phyloP scores from a whole-genome alignment of 2,329 filamentous ascomycete genomes.

The Sphaerulina vaccinii region DNA sequence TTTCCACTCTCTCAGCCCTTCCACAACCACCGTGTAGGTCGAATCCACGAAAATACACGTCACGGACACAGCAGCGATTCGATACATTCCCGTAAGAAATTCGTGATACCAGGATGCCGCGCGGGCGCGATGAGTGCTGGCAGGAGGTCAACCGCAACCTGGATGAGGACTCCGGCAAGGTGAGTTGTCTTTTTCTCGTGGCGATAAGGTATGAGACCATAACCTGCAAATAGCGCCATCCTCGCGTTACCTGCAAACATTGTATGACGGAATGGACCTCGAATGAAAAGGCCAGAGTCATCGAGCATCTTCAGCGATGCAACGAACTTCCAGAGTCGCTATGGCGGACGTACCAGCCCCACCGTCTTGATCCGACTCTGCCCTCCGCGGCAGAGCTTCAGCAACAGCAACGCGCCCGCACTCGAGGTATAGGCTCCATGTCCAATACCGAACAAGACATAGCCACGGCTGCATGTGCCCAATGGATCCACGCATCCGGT shows the following conservation, averaged over 20 bases:
- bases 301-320: slow-evolving; percentile 29
- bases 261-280: slow-evolving; percentile 29
- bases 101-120: slow-evolving; percentile 27
- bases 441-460: slow-evolving; percentile 26
- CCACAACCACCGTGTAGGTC: no score
- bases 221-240: no score
- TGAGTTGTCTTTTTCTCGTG: no score
- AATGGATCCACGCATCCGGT: slow-evolving; percentile 26
- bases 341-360: slow-evolving; percentile 29
- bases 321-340: slow-evolving; percentile 25
- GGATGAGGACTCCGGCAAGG: slow-evolving; percentile 29
- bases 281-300: slow-evolving; percentile 28
- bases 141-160: slow-evolving; percentile 26
- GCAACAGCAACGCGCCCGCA: slow-evolving; percentile 27
- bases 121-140: slow-evolving; percentile 30
- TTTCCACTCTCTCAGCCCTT: no score
- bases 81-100: neutral
- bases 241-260: slow-evolving; percentile 30
- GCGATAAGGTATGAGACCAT: no score
- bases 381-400: slow-evolving; percentile 28
- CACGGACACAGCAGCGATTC: neutral
- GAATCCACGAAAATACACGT: slow-evolving; percentile 1
- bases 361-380: slow-evolving; percentile 27
- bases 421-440: slow-evolving; percentile 28
- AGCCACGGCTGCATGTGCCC: slow-evolving; percentile 26